A percentile compares a stretch with the other conserved stretches of the same genome.
phyloP scores from a whole-genome alignment of 1,284 basidiomycete genomes.

The Trichosporon ovoides region DNA sequence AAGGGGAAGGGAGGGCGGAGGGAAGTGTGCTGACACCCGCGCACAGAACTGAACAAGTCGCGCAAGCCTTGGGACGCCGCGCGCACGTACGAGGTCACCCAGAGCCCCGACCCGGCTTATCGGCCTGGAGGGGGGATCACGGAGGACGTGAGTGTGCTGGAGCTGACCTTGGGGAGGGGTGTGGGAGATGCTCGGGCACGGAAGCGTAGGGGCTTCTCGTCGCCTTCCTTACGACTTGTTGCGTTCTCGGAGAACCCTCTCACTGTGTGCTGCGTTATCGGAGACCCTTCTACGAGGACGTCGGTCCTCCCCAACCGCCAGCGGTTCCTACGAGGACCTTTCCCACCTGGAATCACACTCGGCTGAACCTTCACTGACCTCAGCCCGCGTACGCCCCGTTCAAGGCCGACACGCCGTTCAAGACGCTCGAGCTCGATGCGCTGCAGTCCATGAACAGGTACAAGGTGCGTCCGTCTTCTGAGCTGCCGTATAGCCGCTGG shows the following conservation, averaged over 20 bases:
- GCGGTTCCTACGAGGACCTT: too few species aligned
- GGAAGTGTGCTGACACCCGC: background rate
- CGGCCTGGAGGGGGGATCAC: conserved; percentile 55
- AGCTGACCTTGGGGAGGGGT: background rate
- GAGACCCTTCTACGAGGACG: too few species aligned
- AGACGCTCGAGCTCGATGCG: conserved; percentile 54
- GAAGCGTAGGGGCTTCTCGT: too few species aligned
- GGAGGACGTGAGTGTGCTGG: conserved; percentile 24
- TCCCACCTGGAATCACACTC: too few species aligned
- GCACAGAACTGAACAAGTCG: conserved; percentile 6
- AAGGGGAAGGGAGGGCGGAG: too few species aligned
- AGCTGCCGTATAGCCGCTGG: too few species aligned
- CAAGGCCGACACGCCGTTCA: conserved; percentile 51
- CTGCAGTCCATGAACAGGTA: conserved; percentile 46
- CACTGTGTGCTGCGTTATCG: too few species aligned
- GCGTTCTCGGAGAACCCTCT: too few species aligned
- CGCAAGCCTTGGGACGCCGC: conserved; percentile 5
- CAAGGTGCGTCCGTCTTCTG: conserved; percentile 46
- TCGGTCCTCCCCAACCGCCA: too few species aligned
- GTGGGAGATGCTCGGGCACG: too few species aligned
- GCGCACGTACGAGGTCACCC: conserved; percentile 32
- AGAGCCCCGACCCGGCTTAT: conserved; percentile 56
- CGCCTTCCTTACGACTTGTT: too few species aligned
- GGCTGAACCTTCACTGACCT: background rate
- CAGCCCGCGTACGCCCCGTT: conserved; percentile 46